Evolutionary conservation across 805 yeast species (phyloP), one percentile per base, ranked within the genome.

Genomic region (Clavispora vitiphila): DNA sequence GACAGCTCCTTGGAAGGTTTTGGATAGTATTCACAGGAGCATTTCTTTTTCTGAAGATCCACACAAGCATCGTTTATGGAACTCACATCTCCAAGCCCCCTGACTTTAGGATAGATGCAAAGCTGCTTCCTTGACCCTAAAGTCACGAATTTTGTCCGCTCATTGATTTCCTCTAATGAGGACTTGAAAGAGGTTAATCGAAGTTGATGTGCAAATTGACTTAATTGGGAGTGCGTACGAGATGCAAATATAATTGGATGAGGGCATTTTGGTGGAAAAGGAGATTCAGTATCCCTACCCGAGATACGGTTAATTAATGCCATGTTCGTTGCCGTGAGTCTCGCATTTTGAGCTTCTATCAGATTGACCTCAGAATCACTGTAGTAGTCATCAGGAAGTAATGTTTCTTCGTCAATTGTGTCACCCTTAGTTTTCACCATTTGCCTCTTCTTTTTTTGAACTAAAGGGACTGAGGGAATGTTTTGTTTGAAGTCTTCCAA

Each of bases 151-250:
- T 87, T 86, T 5, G 77, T 66, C 37, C 78, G 68, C 58, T 84
- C 93, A 1, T 53, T 45, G 0, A 63, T 31, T 2, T 60, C 66
- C 12, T 53, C 62, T 41, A 80, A 67, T 0, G 89, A 76, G 0
- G 95, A 74, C 2, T 84, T 83, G 42, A 87, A 82, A 0, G 63
- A 47, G 0, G 95, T 78, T 19, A 83, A 54, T 34, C 69, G 57
- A 29, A 90, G 61, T 51, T 91, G 96, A 12, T 77, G 74, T 0
- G 88, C 77, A 55, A 90, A 86, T 56, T 90, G 98, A 27, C 71
- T 70, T 35, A 90, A 65, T 57, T 90, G 98, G 0, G 96, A 86
- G 55, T 90, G 97, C 0, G 98, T 90, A 60, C 98, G 69, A 2
- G 96, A 87, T 0, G 95, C 73, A 56, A 81, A 89, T 50, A 64